Percentiles rank a stretch among this genome's conserved stretches.
phyloP scores from a whole-genome alignment of 2,329 filamentous ascomycete species.

The Leptographium procerum region DNA sequence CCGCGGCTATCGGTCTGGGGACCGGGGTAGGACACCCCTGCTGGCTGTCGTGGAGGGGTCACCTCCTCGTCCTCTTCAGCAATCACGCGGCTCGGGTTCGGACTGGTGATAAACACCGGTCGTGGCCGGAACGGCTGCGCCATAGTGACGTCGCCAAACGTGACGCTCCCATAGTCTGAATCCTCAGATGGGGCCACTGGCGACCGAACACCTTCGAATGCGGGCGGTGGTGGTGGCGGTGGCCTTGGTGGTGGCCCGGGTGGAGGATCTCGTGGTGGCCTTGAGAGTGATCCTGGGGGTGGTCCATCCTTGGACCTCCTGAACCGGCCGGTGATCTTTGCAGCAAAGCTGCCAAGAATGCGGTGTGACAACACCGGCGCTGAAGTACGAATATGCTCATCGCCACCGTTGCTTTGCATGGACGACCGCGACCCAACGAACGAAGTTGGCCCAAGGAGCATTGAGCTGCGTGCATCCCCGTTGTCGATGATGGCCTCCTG shows the following conservation, averaged over 20 bases:
- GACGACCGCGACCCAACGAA: background rate
- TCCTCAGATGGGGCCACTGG: slow-evolving; percentile 8
- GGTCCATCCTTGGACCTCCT: background rate
- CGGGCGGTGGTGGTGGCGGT: background rate
- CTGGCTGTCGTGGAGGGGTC: slow-evolving; percentile 3
- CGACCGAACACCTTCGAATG: background rate
- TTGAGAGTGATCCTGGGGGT: background rate
- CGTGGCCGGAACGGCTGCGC: slow-evolving; percentile 11
- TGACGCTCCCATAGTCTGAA: slow-evolving; percentile 11
- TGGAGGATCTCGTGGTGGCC: background rate
- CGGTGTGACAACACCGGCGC: background rate
- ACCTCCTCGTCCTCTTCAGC: slow-evolving; percentile 4
- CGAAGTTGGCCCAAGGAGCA: background rate
- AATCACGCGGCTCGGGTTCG: slow-evolving; percentile 4
- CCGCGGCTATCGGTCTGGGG: background rate
- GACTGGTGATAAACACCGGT: slow-evolving; percentile 11
- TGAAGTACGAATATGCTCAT: background rate
- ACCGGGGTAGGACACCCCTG: background rate
- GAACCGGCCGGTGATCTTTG: background rate
- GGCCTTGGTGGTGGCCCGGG: background rate
- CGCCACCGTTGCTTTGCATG: background rate
- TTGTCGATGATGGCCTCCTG: slow-evolving; percentile 9
- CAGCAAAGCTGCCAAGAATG: background rate
- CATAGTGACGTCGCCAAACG: slow-evolving; percentile 10
- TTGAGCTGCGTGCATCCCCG: background rate